Conservation (phyloP, 2,329 filamentous ascomycete species). For the Cladobotryum protrusum region DNA sequence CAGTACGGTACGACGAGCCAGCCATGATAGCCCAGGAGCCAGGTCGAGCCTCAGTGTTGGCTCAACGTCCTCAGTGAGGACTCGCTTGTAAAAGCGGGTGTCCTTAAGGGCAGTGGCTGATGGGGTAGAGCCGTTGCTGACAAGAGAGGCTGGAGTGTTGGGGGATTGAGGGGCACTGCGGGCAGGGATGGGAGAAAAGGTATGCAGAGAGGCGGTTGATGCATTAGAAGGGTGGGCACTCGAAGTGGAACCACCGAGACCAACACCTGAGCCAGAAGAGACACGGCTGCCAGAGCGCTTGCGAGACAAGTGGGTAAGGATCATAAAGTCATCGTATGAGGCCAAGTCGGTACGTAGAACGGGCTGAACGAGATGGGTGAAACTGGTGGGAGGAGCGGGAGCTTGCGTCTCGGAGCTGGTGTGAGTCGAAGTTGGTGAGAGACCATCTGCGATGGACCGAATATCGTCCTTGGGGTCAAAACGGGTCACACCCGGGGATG, state of each 20-base stretch:
- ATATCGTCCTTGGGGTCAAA: constrained; percentile 54
- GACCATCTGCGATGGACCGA: constrained; percentile 23
- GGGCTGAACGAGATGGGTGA: constrained; percentile 76
- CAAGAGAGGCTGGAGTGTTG: constrained; percentile 48
- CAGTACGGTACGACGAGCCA: constrained; percentile 79
- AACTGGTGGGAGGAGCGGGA: constrained; percentile 60
- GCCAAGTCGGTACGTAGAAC: constrained; percentile 75
- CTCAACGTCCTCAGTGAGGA: constrained; percentile 84
- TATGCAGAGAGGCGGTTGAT: constrained; percentile 53
- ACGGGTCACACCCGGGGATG: constrained; percentile 70
- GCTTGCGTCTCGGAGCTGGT: constrained; percentile 34
- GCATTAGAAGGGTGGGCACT: constrained; percentile 48
- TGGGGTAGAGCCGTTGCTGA: constrained; percentile 38
- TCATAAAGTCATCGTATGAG: constrained; percentile 79
- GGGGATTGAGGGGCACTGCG: constrained; percentile 53
- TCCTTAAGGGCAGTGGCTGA: constrained; percentile 68
- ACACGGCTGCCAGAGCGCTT: constrained; percentile 56
- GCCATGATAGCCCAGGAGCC: constrained; percentile 87
- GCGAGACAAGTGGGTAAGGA: constrained; percentile 64
- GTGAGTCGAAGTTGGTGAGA: constrained; percentile 21
- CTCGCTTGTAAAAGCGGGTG: constrained; percentile 88
- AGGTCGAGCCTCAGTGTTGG: constrained; percentile 84
- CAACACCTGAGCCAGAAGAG: constrained; percentile 60
- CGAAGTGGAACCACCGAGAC: constrained; percentile 41
- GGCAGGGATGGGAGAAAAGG: constrained; percentile 37